These are phyloP conservation scores for Microsporum ferrugineum DNA, from an alignment of 2,329 filamentous ascomycete genomes.

Conservation along the genomic window DNA sequence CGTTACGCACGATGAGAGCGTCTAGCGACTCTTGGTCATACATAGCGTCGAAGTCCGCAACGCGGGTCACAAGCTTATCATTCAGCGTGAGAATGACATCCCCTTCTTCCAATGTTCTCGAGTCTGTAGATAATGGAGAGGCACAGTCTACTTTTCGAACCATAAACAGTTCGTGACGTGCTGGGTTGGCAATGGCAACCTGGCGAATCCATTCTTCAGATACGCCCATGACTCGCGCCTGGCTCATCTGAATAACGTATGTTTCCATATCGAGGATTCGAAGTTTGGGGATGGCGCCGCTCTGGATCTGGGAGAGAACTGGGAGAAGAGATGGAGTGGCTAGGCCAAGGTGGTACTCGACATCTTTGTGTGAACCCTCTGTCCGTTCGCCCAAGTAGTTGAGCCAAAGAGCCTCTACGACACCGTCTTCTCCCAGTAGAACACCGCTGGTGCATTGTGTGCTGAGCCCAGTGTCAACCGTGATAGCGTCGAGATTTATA, in stretches of 20 bases:
- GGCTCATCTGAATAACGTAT: slow-evolving; percentile 89
- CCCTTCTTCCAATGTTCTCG: slow-evolving; percentile 66
- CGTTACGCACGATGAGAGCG: slow-evolving; percentile 75
- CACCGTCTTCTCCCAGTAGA: slow-evolving; percentile 76
- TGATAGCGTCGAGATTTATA: slow-evolving; percentile 92
- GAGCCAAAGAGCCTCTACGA: slow-evolving; percentile 89
- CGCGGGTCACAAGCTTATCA: slow-evolving; percentile 80
- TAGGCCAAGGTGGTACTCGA: slow-evolving; percentile 91
- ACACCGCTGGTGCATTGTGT: slow-evolving; percentile 91
- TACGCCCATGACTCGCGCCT: slow-evolving; percentile 93
- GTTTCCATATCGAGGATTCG: slow-evolving; percentile 91
- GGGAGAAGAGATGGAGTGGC: slow-evolving; percentile 79
- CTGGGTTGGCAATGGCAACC: slow-evolving; percentile 76
- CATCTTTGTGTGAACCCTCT: slow-evolving; percentile 67
- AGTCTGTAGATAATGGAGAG: slow-evolving; percentile 35
- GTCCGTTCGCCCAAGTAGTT: slow-evolving; percentile 90
- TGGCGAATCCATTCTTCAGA: slow-evolving; percentile 91
- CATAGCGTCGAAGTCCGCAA: slow-evolving; percentile 91
- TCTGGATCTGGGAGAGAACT: slow-evolving; percentile 73
- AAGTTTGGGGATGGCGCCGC: slow-evolving; percentile 63
- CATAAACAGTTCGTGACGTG: slow-evolving; percentile 96
- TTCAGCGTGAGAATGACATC: slow-evolving; percentile 89
- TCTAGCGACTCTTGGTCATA: slow-evolving; percentile 77
- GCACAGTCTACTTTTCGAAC: slow-evolving; percentile 75
- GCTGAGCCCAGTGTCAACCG: slow-evolving; percentile 84